phyloP scores from a whole-genome alignment of 1,284 basidiomycete species.

The Hemileccinum hortonii region DNA sequence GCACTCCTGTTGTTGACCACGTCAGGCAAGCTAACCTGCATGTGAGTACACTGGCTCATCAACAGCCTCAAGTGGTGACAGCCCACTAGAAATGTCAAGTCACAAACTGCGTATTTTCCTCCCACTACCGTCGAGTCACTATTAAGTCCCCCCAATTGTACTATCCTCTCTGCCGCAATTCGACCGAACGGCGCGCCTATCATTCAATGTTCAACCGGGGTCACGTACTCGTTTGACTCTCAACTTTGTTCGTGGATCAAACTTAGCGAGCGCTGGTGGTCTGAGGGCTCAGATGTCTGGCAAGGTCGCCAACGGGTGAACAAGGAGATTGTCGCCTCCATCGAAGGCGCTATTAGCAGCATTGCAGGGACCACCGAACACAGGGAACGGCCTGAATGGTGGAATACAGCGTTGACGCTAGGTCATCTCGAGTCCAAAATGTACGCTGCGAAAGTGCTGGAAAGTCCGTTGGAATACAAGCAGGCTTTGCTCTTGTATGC shows the following conservation, averaged over 20 bases:
- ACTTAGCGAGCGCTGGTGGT: slow-evolving; percentile 78
- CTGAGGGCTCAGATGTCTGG: slow-evolving; percentile 78
- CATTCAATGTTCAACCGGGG: slow-evolving; percentile 71
- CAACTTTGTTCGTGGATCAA: slow-evolving; percentile 67
- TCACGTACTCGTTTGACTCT: slow-evolving; percentile 75
- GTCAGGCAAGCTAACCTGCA: slow-evolving; percentile 68
- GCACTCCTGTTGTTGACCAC: slow-evolving; percentile 73
- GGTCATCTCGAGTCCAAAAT: slow-evolving; percentile 83
- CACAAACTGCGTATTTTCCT: slow-evolving; percentile 59
- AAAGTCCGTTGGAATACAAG: slow-evolving; percentile 82
- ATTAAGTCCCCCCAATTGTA: slow-evolving; percentile 53
- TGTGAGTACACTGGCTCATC: slow-evolving; percentile 50
- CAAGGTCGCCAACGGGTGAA: slow-evolving; percentile 59
- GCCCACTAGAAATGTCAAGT: slow-evolving; percentile 66
- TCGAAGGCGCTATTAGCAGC: slow-evolving; percentile 54
- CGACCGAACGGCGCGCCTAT: slow-evolving; percentile 79
- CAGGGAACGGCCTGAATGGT: slow-evolving; percentile 66
- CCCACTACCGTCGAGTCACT: slow-evolving; percentile 64
- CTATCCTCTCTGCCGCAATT: slow-evolving; percentile 58
- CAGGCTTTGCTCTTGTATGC: slow-evolving; percentile 74
- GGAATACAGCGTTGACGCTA: slow-evolving; percentile 74
- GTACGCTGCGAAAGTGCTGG: slow-evolving; percentile 67
- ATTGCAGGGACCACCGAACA: slow-evolving; percentile 40
- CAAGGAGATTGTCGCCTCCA: slow-evolving; percentile 50
- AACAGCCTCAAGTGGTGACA: slow-evolving; percentile 10